Conservation (phyloP, 768 basidiomycete species). For the Filobasidium floriforme region DNA sequence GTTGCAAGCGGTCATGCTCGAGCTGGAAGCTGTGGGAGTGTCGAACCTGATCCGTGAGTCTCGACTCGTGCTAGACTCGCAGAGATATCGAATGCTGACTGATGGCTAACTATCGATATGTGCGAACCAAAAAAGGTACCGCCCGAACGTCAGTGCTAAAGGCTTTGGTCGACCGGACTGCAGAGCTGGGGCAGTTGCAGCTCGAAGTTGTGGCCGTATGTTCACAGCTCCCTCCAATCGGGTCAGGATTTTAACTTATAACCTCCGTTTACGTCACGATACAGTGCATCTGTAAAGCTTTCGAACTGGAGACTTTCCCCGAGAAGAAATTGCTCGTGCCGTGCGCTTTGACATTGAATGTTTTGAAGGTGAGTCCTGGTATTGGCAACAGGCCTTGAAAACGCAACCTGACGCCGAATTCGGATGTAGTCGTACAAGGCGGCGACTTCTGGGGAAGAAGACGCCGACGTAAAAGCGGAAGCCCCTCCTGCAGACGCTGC, state of each 20-base stretch:
- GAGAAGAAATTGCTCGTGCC: conserved; percentile 56
- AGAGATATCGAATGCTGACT: neutral
- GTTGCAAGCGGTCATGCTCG: conserved; percentile 54
- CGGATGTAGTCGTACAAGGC: conserved; percentile 33
- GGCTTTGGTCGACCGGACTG: conserved; percentile 64
- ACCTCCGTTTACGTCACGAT: neutral
- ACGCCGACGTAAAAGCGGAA: conserved; percentile 1
- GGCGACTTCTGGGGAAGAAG: conserved; percentile 19
- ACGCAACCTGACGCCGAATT: too few species aligned
- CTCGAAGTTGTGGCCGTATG: conserved; percentile 56
- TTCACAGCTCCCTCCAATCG: neutral
- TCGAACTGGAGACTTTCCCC: conserved; percentile 54
- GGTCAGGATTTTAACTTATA: neutral
- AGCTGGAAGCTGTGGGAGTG: conserved; percentile 54
- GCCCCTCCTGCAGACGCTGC: conserved; percentile 14
- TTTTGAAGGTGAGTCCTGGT: conserved; percentile 37
- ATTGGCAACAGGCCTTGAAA: neutral
- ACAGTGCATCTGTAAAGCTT: conserved; percentile 58
- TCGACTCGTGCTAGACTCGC: neutral
- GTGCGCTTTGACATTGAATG: conserved; percentile 55
- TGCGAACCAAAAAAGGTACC: conserved; percentile 49
- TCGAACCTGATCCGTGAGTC: conserved; percentile 63
- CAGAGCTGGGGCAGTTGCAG: conserved; percentile 51
- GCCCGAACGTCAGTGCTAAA: conserved; percentile 70
- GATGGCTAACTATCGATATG: neutral